Conservation (phyloP, 768 basidiomycete species). For the Suillus cothurnatus region DNA sequence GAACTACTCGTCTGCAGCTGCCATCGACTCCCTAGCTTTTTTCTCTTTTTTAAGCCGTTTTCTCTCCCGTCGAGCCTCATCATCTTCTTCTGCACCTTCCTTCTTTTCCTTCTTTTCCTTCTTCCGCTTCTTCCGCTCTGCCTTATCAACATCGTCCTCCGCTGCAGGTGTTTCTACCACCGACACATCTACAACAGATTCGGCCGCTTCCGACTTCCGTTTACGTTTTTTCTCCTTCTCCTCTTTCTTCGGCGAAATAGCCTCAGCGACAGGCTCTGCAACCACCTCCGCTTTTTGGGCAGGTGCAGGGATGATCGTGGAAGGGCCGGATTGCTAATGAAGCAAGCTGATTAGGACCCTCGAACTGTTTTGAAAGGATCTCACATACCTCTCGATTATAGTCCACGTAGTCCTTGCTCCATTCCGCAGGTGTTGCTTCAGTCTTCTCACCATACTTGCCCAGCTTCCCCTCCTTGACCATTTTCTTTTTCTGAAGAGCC, state of each 20-base stretch:
- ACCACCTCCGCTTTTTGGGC: constrained; percentile 24
- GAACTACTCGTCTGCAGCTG: constrained; percentile 23
- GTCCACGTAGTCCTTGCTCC: constrained; percentile 94
- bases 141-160: constrained; percentile 49
- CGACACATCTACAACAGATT: constrained; percentile 43
- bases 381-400: constrained; percentile 68
- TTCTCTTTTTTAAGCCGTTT: constrained; percentile 73
- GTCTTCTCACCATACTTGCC: constrained; percentile 93
- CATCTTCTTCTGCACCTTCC: constrained; percentile 51
- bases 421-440: constrained; percentile 84
- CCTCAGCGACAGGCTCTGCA: constrained; percentile 35
- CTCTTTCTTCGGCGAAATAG: constrained; percentile 42
- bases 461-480: constrained; percentile 97
- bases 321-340: constrained; percentile 42
- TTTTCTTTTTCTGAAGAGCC: constrained; percentile 96
- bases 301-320: constrained; percentile 27
- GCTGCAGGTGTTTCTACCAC: constrained; percentile 39
- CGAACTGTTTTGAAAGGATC: constrained; percentile 22
- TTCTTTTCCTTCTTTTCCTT: constrained; percentile 62
- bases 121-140: constrained; percentile 61
- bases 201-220: constrained; percentile 65
- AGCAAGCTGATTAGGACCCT: constrained; percentile 17
- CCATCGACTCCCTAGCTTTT: constrained; percentile 52
- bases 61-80: constrained; percentile 60
- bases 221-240: constrained; percentile 87